Base-by-base conservation (phyloP, 768 basidiomycete genomes). In the Imleria badia region DNA sequence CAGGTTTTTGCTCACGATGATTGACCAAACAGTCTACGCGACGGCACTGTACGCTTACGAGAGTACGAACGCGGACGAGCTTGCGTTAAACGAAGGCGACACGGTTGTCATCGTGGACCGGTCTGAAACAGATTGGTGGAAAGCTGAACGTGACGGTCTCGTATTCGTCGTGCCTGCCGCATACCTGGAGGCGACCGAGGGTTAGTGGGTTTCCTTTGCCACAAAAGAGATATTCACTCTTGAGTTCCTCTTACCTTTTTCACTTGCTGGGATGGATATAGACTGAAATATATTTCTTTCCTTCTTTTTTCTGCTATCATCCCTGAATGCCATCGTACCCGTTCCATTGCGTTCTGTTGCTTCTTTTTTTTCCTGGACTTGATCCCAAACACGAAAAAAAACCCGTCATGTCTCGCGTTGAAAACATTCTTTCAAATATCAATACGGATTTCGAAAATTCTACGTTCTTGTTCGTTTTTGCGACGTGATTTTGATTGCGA, bases 91-190 rank as follows among this genome's bases (percentile, higher is more conserved):
- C 8, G 93, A 93, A 72, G 94, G 91, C 54, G 91, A 96, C 52
- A 68, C 73, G 33, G 73, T 98, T 36, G 77, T 77, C 9, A 84
- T 99, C 58, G 80, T 98, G 53, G 97, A 99, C 66, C 81, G 73
- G 44, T 81, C 81, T 50, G 97, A 98, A 61, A 78, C 76, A 48
- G 90, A 91, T 63, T 98, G 97, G 97, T 98, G 92, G 92, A 98
- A 95, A 76, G 89, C 87, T 36, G 95, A 98, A 74, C 81, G 82
- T 65, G 84, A 81, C 45, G 96, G 96, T 20, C 72, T 86, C 56
- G 85, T 97, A 48, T 91, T 89, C 74, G 85, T 94, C 66, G 94
- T 94, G 5, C 97, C 97, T 48, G 93, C 94, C 23, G 84, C 86
- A 19, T 98, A 98, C 71, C 70, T 99, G 69, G 90, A 96, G 73